A percentile compares a stretch with the other conserved stretches of the same genome.
Evolutionary conservation across 2,329 filamentous ascomycete genomes (phyloP).

Genomic region (Colletotrichum destructivum): DNA sequence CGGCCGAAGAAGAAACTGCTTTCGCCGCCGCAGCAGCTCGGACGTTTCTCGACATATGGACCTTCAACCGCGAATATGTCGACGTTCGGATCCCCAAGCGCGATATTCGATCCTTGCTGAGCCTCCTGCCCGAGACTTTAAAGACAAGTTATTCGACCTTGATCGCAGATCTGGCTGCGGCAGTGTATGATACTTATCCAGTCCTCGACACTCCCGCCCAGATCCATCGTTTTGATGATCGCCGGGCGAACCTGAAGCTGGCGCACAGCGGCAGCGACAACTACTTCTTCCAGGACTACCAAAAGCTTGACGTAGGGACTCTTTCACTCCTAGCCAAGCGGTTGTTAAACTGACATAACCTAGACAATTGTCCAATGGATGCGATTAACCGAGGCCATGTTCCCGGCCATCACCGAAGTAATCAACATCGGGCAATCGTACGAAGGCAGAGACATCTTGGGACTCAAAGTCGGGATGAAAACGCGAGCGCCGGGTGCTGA

Average conservation of each 20-base stretch:
- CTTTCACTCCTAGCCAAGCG: conserved; percentile 53
- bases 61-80: conserved; percentile 84
- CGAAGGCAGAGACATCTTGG: conserved; percentile 89
- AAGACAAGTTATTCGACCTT: conserved; percentile 80
- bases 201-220: conserved; percentile 52
- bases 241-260: conserved; percentile 49
- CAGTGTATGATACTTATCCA: conserved; percentile 84
- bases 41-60: conserved; percentile 92
- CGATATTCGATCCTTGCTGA: conserved; percentile 83
- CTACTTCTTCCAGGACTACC: conserved; percentile 94
- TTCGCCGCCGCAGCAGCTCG: conserved; percentile 81
- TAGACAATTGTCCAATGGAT: conserved; percentile 87
- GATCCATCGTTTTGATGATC: conserved; percentile 44
- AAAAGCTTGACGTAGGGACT: conserved; percentile 76
- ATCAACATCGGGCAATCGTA: conserved; percentile 87
- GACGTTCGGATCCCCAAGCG: conserved; percentile 86
- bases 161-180: conserved; percentile 84
- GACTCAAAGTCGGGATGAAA: conserved; percentile 79
- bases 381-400: conserved; percentile 90
- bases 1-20: conserved; percentile 76
- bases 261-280: conserved; percentile 68
- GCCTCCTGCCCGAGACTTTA: conserved; percentile 82
- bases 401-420: conserved; percentile 82
- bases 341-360: conserved; percentile 38
- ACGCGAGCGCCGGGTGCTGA: conserved; percentile 54